Conservation (phyloP, 2,329 filamentous ascomycete genomes). For the Aspergillus clavatus region DNA sequence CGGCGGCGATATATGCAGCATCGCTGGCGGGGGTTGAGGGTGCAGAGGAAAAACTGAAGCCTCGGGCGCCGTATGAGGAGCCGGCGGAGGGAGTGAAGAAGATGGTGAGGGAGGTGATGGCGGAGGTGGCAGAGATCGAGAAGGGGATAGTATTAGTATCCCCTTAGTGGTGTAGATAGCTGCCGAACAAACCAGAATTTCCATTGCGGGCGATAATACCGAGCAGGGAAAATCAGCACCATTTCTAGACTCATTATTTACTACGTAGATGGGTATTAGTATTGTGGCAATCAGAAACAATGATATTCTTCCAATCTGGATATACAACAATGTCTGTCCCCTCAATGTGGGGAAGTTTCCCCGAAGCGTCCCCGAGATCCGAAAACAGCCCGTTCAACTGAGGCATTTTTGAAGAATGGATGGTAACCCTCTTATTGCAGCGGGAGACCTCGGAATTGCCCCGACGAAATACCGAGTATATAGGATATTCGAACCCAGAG, state of each 20-base stretch:
- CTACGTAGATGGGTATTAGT: not conserved
- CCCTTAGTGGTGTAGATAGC: too few relatives aligned
- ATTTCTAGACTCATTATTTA: too few relatives aligned
- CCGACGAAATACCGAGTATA: too few relatives aligned
- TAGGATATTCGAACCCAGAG: too few relatives aligned
- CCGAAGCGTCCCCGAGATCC: not conserved
- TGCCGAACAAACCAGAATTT: too few relatives aligned
- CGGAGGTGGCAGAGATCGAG: slow-evolving; percentile 40
- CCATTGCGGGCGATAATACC: too few relatives aligned
- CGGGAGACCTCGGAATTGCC: too few relatives aligned
- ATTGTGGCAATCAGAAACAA: not conserved
- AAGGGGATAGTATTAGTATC: too few relatives aligned
- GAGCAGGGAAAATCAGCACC: too few relatives aligned
- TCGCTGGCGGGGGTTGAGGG: slow-evolving; percentile 55
- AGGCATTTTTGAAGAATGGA: too few relatives aligned
- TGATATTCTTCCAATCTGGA: too few relatives aligned
- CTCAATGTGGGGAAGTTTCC: not conserved
- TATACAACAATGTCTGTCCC: not conserved
- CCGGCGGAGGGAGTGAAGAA: slow-evolving; percentile 42
- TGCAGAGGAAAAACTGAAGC: slow-evolving; percentile 54
- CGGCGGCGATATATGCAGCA: slow-evolving; percentile 57
- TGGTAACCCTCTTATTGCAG: too few relatives aligned
- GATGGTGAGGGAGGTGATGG: slow-evolving; percentile 39
- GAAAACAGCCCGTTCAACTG: not conserved
- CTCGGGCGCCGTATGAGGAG: slow-evolving; percentile 58